Conservation (phyloP, 140 eudicot genomes). For the Ambrosia hybrid region DNA sequence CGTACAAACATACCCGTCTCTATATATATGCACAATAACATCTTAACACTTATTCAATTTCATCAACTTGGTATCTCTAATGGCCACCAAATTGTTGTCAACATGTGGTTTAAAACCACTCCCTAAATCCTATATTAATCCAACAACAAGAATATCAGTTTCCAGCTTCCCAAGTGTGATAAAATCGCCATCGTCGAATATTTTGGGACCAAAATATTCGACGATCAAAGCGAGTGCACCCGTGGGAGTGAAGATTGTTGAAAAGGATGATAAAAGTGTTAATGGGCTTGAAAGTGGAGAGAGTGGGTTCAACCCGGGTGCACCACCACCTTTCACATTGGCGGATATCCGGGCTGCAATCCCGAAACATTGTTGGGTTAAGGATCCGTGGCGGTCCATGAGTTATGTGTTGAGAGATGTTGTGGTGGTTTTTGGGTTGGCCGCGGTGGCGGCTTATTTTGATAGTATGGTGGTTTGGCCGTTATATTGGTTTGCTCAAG, state of each 20-base stretch:
- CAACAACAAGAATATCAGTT: constrained; percentile 38
- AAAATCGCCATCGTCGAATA: constrained; percentile 4
- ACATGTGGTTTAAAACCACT: constrained; percentile 74
- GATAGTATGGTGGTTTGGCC: constrained; percentile 94
- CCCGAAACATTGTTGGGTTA: constrained; percentile 92
- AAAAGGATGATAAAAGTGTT: constrained; percentile 34
- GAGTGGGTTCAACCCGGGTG: constrained; percentile 62
- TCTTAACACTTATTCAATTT: neutral
- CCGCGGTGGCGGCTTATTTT: constrained; percentile 66
- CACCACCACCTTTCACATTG: constrained; percentile 74
- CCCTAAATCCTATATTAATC: constrained; percentile 46
- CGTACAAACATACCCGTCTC: neutral
- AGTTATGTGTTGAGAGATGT: constrained; percentile 84
- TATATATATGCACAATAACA: constrained; percentile 18
- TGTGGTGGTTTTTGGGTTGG: constrained; percentile 77
- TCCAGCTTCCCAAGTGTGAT: constrained; percentile 16
- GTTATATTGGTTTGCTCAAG: constrained; percentile 92
- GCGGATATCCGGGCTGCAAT: constrained; percentile 69
- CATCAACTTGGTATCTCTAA: constrained; percentile 26
- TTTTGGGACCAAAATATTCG: constrained; percentile 10
- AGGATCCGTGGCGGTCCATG: constrained; percentile 85
- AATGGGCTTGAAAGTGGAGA: constrained; percentile 23
- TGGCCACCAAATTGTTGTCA: constrained; percentile 75
- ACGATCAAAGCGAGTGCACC: constrained; percentile 68
- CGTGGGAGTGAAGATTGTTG: constrained; percentile 34